These are phyloP conservation scores for Arabidopsis arenosa DNA, from an alignment of 345 rosid species.

Conservation along the genomic window DNA sequence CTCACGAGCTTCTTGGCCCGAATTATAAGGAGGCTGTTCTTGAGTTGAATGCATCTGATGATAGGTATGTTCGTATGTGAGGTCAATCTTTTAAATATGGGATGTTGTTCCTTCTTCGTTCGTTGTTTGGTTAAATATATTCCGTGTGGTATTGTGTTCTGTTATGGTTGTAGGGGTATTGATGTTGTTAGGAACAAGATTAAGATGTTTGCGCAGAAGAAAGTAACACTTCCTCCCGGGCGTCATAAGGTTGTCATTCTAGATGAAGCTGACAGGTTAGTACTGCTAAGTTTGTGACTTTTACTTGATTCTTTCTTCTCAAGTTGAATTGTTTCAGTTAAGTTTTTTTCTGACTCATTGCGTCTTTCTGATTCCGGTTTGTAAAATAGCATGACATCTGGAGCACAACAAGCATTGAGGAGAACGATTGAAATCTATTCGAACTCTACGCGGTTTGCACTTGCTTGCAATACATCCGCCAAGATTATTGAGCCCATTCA, in stretches of 20 bases:
- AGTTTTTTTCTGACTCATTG: not conserved
- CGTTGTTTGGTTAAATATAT: not conserved
- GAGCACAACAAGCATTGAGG: conserved; percentile 98
- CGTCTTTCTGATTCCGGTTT: not conserved
- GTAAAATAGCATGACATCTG: conserved; percentile 84
- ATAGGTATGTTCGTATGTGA: conserved; percentile 56
- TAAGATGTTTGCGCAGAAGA: conserved; percentile 99
- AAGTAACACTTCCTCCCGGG: conserved; percentile 87
- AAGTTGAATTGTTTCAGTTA: not conserved
- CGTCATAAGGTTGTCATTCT: conserved; percentile 88
- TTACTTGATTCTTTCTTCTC: not conserved
- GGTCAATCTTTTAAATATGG: not conserved
- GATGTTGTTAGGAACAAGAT: conserved; percentile 96
- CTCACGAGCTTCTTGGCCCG: conserved; percentile 91
- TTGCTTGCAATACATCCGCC: conserved; percentile 89
- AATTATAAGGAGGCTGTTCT: conserved; percentile 82
- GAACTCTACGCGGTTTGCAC: conserved; percentile 94
- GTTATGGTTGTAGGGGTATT: conserved; percentile 66
- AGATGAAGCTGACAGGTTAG: conserved; percentile 98
- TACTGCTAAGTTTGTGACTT: not conserved
- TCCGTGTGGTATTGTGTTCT: conserved; percentile 18
- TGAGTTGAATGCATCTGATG: conserved; percentile 98
- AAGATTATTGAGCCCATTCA: conserved; percentile 97
- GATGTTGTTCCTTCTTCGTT: conserved; percentile 6
- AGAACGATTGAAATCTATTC: conserved; percentile 97